A percentile compares a stretch with the other conserved stretches of the same genome.
Evolutionary conservation across 2,329 filamentous ascomycete genomes (phyloP).

Genomic region (Alternaria atra): DNA sequence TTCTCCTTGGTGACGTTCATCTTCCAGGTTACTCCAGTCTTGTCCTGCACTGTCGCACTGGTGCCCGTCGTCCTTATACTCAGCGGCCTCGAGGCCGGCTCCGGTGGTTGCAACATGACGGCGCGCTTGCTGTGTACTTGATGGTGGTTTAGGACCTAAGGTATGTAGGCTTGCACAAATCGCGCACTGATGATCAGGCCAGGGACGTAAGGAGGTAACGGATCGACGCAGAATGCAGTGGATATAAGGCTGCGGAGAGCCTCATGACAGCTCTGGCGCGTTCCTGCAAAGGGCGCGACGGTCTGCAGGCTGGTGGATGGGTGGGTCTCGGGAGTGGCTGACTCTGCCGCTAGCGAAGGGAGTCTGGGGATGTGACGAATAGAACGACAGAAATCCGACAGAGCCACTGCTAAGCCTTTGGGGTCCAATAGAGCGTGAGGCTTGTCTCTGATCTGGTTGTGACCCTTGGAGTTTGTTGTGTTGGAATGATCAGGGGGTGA

Average conservation of each 20-base stretch:
- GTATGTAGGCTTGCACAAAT: slow-evolving; percentile 13
- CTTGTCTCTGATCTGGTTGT: slow-evolving; percentile 10
- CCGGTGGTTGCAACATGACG: slow-evolving; percentile 40
- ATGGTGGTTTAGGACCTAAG: slow-evolving; percentile 13
- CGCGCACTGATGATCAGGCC: slow-evolving; percentile 15
- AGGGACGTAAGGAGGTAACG: slow-evolving; percentile 12
- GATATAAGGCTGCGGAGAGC: slow-evolving; percentile 39
- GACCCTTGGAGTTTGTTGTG: slow-evolving; percentile 6
- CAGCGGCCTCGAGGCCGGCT: slow-evolving; percentile 41
- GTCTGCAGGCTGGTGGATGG: slow-evolving; percentile 20
- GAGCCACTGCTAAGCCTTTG: slow-evolving; percentile 28
- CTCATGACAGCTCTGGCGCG: slow-evolving; percentile 32
- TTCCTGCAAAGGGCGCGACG: slow-evolving; percentile 18
- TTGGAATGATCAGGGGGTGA: slow-evolving; percentile 13
- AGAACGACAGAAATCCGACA: not conserved
- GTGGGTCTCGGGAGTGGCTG: slow-evolving; percentile 43
- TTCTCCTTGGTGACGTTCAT: slow-evolving; percentile 51
- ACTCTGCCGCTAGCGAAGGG: slow-evolving; percentile 11
- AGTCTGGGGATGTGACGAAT: slow-evolving; percentile 9
- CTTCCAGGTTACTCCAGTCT: slow-evolving; percentile 56
- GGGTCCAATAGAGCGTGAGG: slow-evolving; percentile 9
- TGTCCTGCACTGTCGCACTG: slow-evolving; percentile 49
- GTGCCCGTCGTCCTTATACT: slow-evolving; percentile 49
- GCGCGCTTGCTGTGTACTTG: slow-evolving; percentile 28
- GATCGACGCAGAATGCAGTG: slow-evolving; percentile 29